Evolutionary conservation across 2,329 filamentous ascomycete genomes (phyloP), one percentile per base, ranked within the genome.

Genomic region (Botrytis deweyae): DNA sequence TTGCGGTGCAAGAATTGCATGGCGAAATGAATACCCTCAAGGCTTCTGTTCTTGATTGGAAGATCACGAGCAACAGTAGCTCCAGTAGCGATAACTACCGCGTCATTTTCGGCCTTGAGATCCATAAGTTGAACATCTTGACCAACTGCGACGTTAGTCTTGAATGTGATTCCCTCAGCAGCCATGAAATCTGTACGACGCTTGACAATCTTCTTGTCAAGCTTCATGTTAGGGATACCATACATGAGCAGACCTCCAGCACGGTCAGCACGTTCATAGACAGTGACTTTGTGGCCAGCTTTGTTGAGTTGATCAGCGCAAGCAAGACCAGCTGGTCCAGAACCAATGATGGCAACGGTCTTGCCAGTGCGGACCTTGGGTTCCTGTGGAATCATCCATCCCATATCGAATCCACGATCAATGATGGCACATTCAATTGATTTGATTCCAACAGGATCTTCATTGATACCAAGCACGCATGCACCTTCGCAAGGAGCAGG

Each of bases 161-260:
- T 90, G 85, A 97, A 97, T 70, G 88, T 87, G 81, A 98, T 85
- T 67, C 95, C 95, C 84, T 98, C 95, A 5, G 91, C 89, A 72
- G 92, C 93, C 93, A 98, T 95, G 84, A 98, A 94, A 84, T 98
- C 93, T 67, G 96, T 94, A 83, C 95, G 93, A 70, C 95, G 93
- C 87, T 98, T 95, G 75, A 98, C 95, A 76, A 98, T 91, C 81
- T 94, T 94, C 88, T 98, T 98, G 86, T 98, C 95, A 61, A 98
- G 92, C 87, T 98, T 98, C 95, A 98, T 98, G 87, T 98, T 98
- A 78, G 95, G 95, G 78, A 98, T 98, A 78, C 95, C 95, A 82
- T 98, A 98, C 95, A 98, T 98, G 80, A 98, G 89, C 72, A 98
- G 87, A 83, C 95, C 95, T 84, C 95, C 95, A 74, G 92, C 86